phyloP scores from a whole-genome alignment of 805 yeast species.

The Diddensiella santjacobensis region DNA sequence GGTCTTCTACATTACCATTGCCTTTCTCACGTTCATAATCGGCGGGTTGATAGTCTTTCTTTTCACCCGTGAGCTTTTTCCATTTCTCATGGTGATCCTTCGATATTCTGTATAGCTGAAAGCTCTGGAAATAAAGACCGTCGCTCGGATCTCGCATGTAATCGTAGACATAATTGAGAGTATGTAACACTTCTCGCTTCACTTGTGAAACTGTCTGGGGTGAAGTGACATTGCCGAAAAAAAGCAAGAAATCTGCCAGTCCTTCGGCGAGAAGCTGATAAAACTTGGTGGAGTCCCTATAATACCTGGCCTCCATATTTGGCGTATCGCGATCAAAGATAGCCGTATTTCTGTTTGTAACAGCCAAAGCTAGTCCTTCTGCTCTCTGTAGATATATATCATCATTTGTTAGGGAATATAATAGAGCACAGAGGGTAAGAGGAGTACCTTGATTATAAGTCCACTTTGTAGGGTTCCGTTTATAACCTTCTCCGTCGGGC shows the following conservation, averaged over 20 bases:
- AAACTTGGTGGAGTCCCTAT: slow-evolving; percentile 62
- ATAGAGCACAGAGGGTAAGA: slow-evolving; percentile 48
- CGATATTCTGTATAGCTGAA: slow-evolving; percentile 55
- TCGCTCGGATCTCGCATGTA: slow-evolving; percentile 55
- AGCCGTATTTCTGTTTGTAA: slow-evolving; percentile 50
- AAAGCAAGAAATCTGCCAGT: slow-evolving; percentile 57
- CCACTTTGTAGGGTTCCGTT: slow-evolving; percentile 52
- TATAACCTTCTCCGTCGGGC: slow-evolving; percentile 37
- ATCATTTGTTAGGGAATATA: slow-evolving; percentile 50
- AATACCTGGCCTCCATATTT: slow-evolving; percentile 50
- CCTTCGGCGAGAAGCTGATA: slow-evolving; percentile 65
- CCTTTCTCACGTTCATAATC: slow-evolving; percentile 50
- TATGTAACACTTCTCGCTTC: slow-evolving; percentile 47
- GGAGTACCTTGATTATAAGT: slow-evolving; percentile 69
- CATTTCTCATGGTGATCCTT: slow-evolving; percentile 49
- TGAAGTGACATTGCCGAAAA: slow-evolving; percentile 41
- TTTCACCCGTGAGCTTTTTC: slow-evolving; percentile 51
- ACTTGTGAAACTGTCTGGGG: slow-evolving; percentile 32
- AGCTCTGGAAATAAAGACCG: slow-evolving; percentile 55
- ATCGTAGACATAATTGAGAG: slow-evolving; percentile 53
- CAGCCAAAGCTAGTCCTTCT: slow-evolving; percentile 47
- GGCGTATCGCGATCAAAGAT: slow-evolving; percentile 61
- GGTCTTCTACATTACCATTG: slow-evolving; percentile 35
- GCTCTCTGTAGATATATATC: slow-evolving; percentile 44
- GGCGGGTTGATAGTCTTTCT: slow-evolving; percentile 47